Evolutionary conservation across 2,329 filamentous ascomycete species (phyloP), one percentile per base, ranked within the genome.

Genomic region (Cladosporium colombiae): DNA sequence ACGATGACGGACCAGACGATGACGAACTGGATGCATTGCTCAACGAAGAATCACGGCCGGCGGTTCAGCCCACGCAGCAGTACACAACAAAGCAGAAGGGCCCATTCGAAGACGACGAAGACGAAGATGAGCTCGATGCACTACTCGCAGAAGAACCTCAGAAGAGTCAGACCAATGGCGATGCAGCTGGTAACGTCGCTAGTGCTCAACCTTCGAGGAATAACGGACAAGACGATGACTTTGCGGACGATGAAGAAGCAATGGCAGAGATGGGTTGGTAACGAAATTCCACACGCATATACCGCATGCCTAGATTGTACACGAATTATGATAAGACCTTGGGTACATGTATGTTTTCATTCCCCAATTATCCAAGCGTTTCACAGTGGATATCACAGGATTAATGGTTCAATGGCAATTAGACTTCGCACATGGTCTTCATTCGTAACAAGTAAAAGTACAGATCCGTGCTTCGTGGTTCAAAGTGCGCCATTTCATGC

Each of bases 241-340:
- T 85, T 74, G 84, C 82, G 1, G 88, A 88, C 63, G 88, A 90
- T 16, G 86, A 90, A 76, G 89, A 87, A 67, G 88, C 85, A 0
- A 88, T 92, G 86, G 86, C 84, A 44, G 71, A 70, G 37, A 74
- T 78, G 72, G 64, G 50, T 5, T 61, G 64, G 57, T 65, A 44
- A 6, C n/a, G 1, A 11, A 33, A 5, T n/a, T 5, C 14, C 5
- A 16, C 18, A 18, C 13, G 27, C 14, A 13, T 14, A n/a, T n/a
- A n/a, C 8, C 16, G 29, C n/a, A 21, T 31, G 6, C 52, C 49
- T 33, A 18, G 8, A 16, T 33, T n/a, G 52, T 14, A 55, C n/a
- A 55, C n/a, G 52, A 55, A 55, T 55, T 31, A 55, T 55, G 52
- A 55, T n/a, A 1, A 18, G 31, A 33, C 18, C 6, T 18, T 29